Conservation (phyloP, 352 stramenopile species). For the Globisporangium polare region DNA sequence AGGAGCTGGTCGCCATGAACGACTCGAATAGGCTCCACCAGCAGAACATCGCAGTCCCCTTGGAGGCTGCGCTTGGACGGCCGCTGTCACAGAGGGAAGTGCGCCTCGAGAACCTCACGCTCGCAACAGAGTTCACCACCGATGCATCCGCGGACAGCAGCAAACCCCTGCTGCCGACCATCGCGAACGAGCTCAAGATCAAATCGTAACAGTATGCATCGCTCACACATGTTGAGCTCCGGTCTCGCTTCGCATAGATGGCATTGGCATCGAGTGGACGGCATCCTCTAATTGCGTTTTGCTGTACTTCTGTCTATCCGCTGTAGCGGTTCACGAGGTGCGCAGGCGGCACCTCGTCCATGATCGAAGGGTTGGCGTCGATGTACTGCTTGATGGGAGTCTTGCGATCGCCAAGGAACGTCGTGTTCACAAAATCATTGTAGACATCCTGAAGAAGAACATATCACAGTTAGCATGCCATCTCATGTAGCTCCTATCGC, state of each 20-base stretch:
- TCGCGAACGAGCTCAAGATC: background rate
- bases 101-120: conserved; percentile 18
- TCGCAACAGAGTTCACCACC: background rate
- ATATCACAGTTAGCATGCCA: background rate
- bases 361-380: conserved; percentile 67
- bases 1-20: no score
- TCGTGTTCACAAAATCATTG: conserved; percentile 87
- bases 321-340: conserved; percentile 79
- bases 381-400: conserved; percentile 89
- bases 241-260: background rate
- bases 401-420: conserved; percentile 85
- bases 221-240: background rate
- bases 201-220: background rate
- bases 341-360: conserved; percentile 73
- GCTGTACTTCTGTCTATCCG: conserved; percentile 24
- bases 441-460: conserved; percentile 38
- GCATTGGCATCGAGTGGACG: background rate
- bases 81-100: conserved; percentile 22
- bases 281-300: background rate
- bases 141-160: background rate
- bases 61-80: background rate
- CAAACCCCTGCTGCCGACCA: background rate
- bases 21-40: background rate
- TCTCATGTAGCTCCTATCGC: background rate
- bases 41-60: background rate